phyloP scores from a whole-genome alignment of 192 early-diverging fungal genomes.

The Mortierella alpina region DNA sequence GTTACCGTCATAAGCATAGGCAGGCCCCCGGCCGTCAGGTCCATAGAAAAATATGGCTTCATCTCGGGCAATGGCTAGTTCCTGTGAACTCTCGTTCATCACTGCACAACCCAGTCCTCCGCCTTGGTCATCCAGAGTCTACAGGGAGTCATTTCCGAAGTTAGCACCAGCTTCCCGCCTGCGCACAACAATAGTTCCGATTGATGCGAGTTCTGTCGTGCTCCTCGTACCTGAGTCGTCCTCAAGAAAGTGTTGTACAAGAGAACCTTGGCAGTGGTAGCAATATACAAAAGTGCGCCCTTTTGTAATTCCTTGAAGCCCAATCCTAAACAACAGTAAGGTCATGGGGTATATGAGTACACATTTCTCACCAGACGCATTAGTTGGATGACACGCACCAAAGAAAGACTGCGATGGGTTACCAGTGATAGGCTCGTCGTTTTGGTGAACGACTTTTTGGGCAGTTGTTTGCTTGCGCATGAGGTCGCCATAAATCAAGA shows the following conservation, averaged over 20 bases:
- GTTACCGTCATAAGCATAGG: conserved; percentile 86
- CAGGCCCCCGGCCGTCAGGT: conserved; percentile 89
- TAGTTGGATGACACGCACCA: neutral
- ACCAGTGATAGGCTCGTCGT: conserved; percentile 88
- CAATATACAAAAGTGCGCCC: conserved; percentile 73
- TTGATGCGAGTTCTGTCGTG: neutral
- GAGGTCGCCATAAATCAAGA: conserved; percentile 86
- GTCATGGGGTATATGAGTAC: conserved; percentile 45
- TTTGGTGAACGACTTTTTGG: conserved; percentile 84
- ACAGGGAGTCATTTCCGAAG: neutral
- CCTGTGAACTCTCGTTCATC: conserved; percentile 73
- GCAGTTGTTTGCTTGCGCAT: conserved; percentile 81
- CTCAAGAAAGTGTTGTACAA: conserved; percentile 66
- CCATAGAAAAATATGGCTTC: conserved; percentile 95
- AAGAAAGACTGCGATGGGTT: neutral
- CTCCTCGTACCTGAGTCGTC: conserved; percentile 39
- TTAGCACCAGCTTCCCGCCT: neutral
- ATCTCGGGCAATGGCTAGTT: conserved; percentile 87
- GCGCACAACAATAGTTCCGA: neutral
- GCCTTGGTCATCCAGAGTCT: conserved; percentile 86
- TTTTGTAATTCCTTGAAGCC: conserved; percentile 78
- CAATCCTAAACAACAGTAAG: conserved; percentile 61
- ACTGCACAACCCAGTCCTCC: conserved; percentile 79
- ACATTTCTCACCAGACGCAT: conserved; percentile 11
- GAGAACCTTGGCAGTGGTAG: conserved; percentile 71